Base-by-base conservation (phyloP, 306 rosid genomes). In the Medicago ruthenica region DNA sequence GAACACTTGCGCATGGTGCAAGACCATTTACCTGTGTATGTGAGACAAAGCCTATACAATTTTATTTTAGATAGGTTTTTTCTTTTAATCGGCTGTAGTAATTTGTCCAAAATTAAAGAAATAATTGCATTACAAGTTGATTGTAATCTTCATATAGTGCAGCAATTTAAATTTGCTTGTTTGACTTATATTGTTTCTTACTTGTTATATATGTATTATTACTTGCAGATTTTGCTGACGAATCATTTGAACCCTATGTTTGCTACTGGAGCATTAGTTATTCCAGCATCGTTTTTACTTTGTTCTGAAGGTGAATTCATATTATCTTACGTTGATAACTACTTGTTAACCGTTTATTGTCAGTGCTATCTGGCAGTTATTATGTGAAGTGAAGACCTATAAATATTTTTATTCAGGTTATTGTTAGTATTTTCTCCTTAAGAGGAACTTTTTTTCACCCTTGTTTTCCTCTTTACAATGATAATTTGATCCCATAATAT, bases 241-340 rank as follows among this genome's bases (percentile, higher is more conserved):
- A 79, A 90, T 82, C 76, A 82, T 86, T 83, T 92, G 80, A 81
- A 81, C 75, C 97, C 92, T 2, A 72, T 82, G 71, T 87, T 90
- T 84, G 97, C 98, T 37, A 86, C 96, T 71, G 99, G 97, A 83
- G 99, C 97, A 77, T 86, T 96, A 70, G 20, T 90, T 50, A 71
- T 96, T 82, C 99, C 99, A 20, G 74, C 96, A 80, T 96, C 99
- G n/a, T 13, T 20, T 85, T 50, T 92, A 96, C 97, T 89, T 96
- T 82, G 40, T 88, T 55, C 80, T 89, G 79, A 96, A 96, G 99
- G 99, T 95, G 76, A 79, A 18, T 51, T 50, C 27, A 71, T 75
- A 63, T 55, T 13, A 70, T 76, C 50, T 57, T 57, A 54, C 39
- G 9, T 82, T 60, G 50, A 75, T 71, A 53, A 51, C 22, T 70